These are phyloP conservation scores for Abrus pulchellus DNA, from an alignment of 306 rosid species.

Conservation along the genomic window DNA sequence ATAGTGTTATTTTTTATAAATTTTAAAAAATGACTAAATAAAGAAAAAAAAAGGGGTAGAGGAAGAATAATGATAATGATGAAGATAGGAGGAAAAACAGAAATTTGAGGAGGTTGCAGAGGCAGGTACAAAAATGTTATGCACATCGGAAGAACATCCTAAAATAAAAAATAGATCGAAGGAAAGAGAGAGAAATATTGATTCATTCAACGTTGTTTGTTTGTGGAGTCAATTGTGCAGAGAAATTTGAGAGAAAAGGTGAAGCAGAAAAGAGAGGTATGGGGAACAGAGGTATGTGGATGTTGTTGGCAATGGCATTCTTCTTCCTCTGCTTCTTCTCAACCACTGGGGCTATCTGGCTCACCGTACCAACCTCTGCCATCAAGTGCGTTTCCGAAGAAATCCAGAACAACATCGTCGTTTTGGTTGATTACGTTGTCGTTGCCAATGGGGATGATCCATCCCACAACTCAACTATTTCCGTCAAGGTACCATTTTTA, in stretches of 20 bases:
- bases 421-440: slow-evolving; percentile 78
- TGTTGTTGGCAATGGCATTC: slow-evolving; percentile 16
- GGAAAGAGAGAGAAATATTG: not conserved
- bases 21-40: too few species aligned
- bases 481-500: slow-evolving; percentile 66
- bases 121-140: too few species aligned
- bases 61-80: too few species aligned
- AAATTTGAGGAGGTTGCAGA: too few species aligned
- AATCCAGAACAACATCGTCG: slow-evolving; percentile 85
- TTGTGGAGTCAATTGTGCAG: too few species aligned
- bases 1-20: too few species aligned
- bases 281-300: slow-evolving; percentile 31
- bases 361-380: slow-evolving; percentile 63
- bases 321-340: slow-evolving; percentile 40
- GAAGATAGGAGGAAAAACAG: too few species aligned
- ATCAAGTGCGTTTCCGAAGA: slow-evolving; percentile 93
- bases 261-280: not conserved
- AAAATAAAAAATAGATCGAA: not conserved
- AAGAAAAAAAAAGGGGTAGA: too few species aligned
- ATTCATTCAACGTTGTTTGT: too few species aligned
- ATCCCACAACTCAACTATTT: slow-evolving; percentile 59
- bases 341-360: slow-evolving; percentile 57
- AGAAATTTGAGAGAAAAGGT: too few species aligned
- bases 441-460: slow-evolving; percentile 46
- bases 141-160: too few species aligned